phyloP scores from a whole-genome alignment of 1,284 basidiomycete genomes.

The Sanghuangporus sanghuang region DNA sequence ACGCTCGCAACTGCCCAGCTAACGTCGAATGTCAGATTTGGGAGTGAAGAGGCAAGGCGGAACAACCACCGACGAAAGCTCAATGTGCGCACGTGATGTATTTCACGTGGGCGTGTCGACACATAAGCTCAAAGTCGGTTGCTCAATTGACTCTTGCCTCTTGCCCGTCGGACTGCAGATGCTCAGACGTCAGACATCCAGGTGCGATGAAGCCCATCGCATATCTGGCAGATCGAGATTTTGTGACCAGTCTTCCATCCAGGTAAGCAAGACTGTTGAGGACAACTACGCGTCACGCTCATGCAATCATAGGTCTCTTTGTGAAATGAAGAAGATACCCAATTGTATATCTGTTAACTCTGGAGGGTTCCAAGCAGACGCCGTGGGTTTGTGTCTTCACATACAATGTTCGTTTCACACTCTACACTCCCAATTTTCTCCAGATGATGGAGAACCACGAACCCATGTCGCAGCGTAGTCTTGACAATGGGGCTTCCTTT shows the following conservation, averaged over 20 bases:
- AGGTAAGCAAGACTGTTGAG: constrained; percentile 47
- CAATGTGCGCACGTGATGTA: too few relatives aligned
- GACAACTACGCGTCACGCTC: not conserved
- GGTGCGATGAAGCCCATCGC: constrained; percentile 98
- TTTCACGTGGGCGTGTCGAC: constrained; percentile 21
- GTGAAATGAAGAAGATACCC: constrained; percentile 99
- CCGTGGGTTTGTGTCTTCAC: constrained; percentile 72
- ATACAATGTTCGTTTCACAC: constrained; percentile 85
- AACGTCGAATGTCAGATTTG: too few relatives aligned
- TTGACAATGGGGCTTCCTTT: constrained; percentile 77
- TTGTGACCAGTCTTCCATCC: constrained; percentile 96
- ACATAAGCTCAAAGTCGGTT: constrained; percentile 84
- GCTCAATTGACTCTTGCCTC: constrained; percentile 96
- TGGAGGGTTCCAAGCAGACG: constrained; percentile 95
- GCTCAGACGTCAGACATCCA: constrained; percentile 99
- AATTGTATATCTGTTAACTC: constrained; percentile 99
- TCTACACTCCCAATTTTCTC: constrained; percentile 88
- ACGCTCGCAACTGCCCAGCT: constrained; percentile 48
- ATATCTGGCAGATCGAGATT: constrained; percentile 98
- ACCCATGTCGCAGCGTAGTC: constrained; percentile 67
- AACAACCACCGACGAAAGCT: too few relatives aligned
- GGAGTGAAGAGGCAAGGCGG: too few relatives aligned
- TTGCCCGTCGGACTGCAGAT: constrained; percentile 96
- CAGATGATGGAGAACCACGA: constrained; percentile 93
- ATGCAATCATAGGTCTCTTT: constrained; percentile 71